A percentile compares a stretch with the other conserved stretches of the same genome.
These are phyloP conservation scores for Rehmannia glutinosa DNA, from an alignment of 257 asterid species.

Conservation along the genomic window DNA sequence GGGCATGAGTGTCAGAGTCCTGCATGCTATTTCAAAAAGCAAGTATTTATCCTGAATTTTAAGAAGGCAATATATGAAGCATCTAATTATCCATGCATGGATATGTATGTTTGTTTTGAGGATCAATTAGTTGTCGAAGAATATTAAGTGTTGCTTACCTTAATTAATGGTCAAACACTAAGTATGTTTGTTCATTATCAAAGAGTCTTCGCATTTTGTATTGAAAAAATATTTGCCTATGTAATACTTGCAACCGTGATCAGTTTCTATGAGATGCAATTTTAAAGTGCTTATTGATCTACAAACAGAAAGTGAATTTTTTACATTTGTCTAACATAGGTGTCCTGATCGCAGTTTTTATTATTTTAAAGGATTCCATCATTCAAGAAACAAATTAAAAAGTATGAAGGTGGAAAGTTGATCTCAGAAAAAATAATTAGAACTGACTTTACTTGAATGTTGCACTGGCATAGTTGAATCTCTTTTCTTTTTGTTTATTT, in stretches of 20 bases:
- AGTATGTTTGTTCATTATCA: neutral
- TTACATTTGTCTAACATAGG: neutral
- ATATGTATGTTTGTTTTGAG: neutral
- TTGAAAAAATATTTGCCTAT: neutral
- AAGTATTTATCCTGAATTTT: neutral
- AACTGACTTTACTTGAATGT: neutral
- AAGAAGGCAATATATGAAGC: neutral
- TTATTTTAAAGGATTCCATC: neutral
- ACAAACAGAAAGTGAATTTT: neutral
- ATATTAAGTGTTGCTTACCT: neutral
- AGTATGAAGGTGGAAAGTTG: neutral
- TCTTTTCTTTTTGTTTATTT: neutral
- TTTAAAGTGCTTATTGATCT: neutral
- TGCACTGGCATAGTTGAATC: neutral
- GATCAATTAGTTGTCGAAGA: neutral
- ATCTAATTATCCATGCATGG: neutral
- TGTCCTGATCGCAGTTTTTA: neutral
- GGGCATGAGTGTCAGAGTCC: neutral
- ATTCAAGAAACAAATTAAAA: neutral
- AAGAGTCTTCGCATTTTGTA: neutral
- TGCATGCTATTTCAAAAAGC: neutral
- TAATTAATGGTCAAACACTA: neutral
- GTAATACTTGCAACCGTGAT: neutral
- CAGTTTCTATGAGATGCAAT: neutral
- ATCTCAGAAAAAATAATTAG: neutral